Base-by-base conservation (phyloP, 208 protist species). In the Crithidia fasciculata region DNA sequence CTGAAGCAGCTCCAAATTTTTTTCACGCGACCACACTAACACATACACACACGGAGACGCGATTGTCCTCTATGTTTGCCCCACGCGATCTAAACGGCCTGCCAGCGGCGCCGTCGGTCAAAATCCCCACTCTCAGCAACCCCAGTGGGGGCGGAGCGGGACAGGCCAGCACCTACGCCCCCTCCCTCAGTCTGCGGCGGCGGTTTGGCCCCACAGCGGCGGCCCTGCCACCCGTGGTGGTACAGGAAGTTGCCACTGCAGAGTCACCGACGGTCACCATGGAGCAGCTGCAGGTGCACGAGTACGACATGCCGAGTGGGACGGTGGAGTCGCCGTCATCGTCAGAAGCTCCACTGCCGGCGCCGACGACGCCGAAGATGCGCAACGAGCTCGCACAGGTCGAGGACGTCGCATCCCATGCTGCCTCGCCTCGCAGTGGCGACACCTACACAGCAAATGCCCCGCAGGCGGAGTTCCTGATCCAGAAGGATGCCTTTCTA, bases 401-500 rank as follows among this genome's bases (percentile, higher is more conserved):
- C 6, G 64, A 59, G 64, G 64, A 69, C 16, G 64, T 69, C 8
- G 39, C 68, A n/a, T 8, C 49, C n/a, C 54, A 49, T 13, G 36
- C 5, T 37, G 53, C 5, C 10, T 61, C 3, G 4, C 15, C 45
- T 13, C 52, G 43, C 13, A 10, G 18, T 50, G 28, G 53, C 18
- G 18, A 16, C 15, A 44, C 15, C 9, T 0, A 36, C 40, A 39
- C 44, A 0, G 6, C 70, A 19, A 4, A 53, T 45, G 4, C 16
- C 2, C 40, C 44, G 39, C 28, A 40, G 54, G 64, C n/a, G 15
- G 76, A 76, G 55, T 49, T 72, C 16, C 57, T 81, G 16, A 16
- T 81, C 19, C 69, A 81, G 50, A 76, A 71, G n/a, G 76, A 72
- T 13, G 76, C 72, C 41, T 81, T 81, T 50, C 16, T 81, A 8